Evolutionary conservation across 2,329 filamentous ascomycete genomes (phyloP).

Genomic region (Claviceps fusiformis): DNA sequence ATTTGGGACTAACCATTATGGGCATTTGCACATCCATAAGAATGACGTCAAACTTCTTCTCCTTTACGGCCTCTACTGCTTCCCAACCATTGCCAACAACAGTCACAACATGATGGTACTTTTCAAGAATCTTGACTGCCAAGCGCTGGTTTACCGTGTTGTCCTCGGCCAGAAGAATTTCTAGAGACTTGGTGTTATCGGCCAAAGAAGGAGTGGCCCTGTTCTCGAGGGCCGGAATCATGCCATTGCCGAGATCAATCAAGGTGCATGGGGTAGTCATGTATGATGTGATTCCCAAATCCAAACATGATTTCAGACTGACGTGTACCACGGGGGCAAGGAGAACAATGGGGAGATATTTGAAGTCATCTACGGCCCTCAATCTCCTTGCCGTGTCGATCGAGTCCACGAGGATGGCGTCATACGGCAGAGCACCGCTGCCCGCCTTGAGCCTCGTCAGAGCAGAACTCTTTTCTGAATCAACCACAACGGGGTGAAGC

Average conservation of each 20-base stretch:
- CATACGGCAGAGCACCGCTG: conserved; percentile 55
- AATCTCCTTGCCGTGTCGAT: conserved; percentile 79
- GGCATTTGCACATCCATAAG: conserved; percentile 99
- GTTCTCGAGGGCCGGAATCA: conserved; percentile 90
- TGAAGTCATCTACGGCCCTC: conserved; percentile 84
- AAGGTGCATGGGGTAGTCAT: conserved; percentile 95
- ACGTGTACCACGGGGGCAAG: conserved; percentile 81
- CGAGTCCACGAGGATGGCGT: conserved; percentile 91
- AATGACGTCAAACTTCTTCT: conserved; percentile 88
- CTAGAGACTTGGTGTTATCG: conserved; percentile 89
- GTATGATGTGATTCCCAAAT: conserved; percentile 95
- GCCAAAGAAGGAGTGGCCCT: conserved; percentile 80
- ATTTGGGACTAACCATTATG: conserved; percentile 56
- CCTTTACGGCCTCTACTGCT: conserved; percentile 82
- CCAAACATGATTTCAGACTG: conserved; percentile 82
- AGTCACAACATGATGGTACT: conserved; percentile 84
- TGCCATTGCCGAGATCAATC: conserved; percentile 89
- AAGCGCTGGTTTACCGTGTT: conserved; percentile 95
- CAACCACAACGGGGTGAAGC: conserved; percentile 72
- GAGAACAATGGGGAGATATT: conserved; percentile 92
- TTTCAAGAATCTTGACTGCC: conserved; percentile 92
- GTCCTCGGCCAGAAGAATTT: conserved; percentile 90
- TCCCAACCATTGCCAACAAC: conserved; percentile 93
- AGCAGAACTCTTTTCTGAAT: conserved; percentile 54
- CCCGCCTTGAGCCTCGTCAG: conserved; percentile 39